These are phyloP conservation scores for Mitragyna speciosa DNA, from an alignment of 257 asterid genomes.

Conservation along the genomic window DNA sequence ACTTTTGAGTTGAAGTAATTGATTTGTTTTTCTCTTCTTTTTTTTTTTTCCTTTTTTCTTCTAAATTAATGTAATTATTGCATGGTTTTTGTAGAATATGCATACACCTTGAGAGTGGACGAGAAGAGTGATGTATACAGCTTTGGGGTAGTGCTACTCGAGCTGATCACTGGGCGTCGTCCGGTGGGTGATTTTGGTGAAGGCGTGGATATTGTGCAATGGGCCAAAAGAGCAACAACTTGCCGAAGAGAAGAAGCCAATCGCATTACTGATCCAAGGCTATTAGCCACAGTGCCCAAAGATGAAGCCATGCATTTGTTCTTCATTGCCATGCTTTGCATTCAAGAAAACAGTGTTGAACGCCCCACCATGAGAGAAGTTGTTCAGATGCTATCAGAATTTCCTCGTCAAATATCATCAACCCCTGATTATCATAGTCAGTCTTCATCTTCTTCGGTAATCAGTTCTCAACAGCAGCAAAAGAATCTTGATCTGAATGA, in stretches of 20 bases:
- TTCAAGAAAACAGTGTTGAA: constrained; percentile 75
- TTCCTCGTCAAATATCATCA: constrained; percentile 39
- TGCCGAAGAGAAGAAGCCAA: constrained; percentile 60
- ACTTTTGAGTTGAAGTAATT: not conserved
- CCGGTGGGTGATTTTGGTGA: constrained; percentile 54
- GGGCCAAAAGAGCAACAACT: constrained; percentile 61
- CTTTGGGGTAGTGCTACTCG: constrained; percentile 45
- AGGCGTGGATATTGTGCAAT: constrained; percentile 49
- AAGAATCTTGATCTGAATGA: constrained; percentile 24
- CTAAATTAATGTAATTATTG: too few relatives aligned
- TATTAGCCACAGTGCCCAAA: constrained; percentile 43
- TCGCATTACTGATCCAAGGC: constrained; percentile 58
- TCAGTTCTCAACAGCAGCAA: constrained; percentile 6
- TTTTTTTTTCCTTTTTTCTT: not conserved
- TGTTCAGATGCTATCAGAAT: constrained; percentile 87
- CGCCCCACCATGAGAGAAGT: constrained; percentile 93
- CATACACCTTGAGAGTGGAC: constrained; percentile 44
- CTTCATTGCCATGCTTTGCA: constrained; percentile 84
- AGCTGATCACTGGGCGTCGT: constrained; percentile 43
- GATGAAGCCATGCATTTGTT: constrained; percentile 80
- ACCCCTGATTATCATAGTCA: constrained; percentile 36
- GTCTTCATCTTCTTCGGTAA: constrained; percentile 32
- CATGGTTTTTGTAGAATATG: constrained; percentile 39
- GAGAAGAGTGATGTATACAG: constrained; percentile 55
- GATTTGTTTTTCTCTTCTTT: not conserved